Evolutionary conservation across 257 asterid species (phyloP).

Genomic region (Sherardia arvensis): DNA sequence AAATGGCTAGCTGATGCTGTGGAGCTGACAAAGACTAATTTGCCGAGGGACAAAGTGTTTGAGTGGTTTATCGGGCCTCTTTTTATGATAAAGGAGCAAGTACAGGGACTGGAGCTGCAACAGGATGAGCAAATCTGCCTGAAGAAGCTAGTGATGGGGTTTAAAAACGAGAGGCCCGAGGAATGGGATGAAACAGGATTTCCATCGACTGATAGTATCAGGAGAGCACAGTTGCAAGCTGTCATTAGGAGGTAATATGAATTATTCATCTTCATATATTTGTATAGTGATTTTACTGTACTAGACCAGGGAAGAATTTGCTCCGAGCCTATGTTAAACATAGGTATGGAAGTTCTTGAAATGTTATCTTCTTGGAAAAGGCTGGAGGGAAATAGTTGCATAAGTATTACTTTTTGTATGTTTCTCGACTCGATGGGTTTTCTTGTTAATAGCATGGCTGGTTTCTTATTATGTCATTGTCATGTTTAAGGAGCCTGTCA

Average conservation of each 20-base stretch:
- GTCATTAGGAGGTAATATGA: constrained; percentile 58
- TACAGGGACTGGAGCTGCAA: constrained; percentile 42
- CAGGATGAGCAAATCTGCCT: constrained; percentile 57
- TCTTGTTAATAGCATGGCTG: too few relatives aligned
- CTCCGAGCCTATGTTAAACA: too few relatives aligned
- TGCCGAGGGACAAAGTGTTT: constrained; percentile 61
- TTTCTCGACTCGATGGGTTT: too few relatives aligned
- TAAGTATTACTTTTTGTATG: not conserved
- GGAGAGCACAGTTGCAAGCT: constrained; percentile 82
- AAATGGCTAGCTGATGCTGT: constrained; percentile 48
- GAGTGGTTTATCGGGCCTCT: constrained; percentile 83
- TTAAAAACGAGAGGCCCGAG: constrained; percentile 57
- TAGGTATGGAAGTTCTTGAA: too few relatives aligned
- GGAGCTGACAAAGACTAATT: constrained; percentile 55
- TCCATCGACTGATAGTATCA: constrained; percentile 57
- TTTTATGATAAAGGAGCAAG: constrained; percentile 77
- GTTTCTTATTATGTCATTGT: too few relatives aligned
- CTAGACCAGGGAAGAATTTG: too few relatives aligned
- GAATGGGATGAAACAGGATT: constrained; percentile 69
- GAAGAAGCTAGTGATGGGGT: constrained; percentile 42
- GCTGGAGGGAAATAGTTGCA: too few relatives aligned
- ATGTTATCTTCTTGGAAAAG: too few relatives aligned
- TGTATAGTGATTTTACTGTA: too few relatives aligned
- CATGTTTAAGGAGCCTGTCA: not conserved
- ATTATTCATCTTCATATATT: not conserved